Evolutionary conservation across 2,329 filamentous ascomycete species (phyloP).

Genomic region (Incumbomyces delicatus): DNA sequence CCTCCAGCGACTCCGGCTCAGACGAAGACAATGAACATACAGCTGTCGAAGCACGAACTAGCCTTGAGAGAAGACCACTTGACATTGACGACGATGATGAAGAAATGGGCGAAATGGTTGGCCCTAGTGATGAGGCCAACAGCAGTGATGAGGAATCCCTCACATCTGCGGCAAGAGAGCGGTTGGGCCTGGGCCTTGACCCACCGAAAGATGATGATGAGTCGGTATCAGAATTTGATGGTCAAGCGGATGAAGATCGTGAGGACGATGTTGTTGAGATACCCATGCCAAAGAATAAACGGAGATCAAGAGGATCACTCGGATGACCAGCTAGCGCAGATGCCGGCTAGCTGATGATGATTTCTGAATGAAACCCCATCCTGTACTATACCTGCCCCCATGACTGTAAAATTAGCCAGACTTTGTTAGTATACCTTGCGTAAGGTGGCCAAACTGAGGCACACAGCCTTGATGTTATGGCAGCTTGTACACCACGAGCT

Average conservation of each 20-base stretch:
- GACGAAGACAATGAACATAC: slow-evolving; percentile 16
- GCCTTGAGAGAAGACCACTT: slow-evolving; percentile 43
- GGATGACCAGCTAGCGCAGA: neutral
- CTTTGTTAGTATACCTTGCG: too few relatives aligned
- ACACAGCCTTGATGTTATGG: too few relatives aligned
- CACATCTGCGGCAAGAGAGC: slow-evolving; percentile 15
- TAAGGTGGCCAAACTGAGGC: too few relatives aligned
- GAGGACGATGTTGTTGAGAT: slow-evolving; percentile 33
- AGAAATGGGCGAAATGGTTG: slow-evolving; percentile 41
- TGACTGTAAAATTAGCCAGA: too few relatives aligned
- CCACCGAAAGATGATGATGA: slow-evolving; percentile 17
- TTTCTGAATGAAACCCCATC: neutral
- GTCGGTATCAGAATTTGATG: slow-evolving; percentile 19
- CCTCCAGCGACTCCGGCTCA: slow-evolving; percentile 18
- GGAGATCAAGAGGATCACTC: slow-evolving; percentile 11
- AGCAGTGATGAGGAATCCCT: slow-evolving; percentile 21
- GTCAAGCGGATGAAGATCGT: slow-evolving; percentile 19
- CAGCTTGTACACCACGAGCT: too few relatives aligned
- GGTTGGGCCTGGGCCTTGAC: slow-evolving; percentile 9
- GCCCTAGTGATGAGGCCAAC: slow-evolving; percentile 23
- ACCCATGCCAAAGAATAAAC: slow-evolving; percentile 29
- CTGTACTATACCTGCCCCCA: slow-evolving; percentile 1
- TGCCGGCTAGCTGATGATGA: neutral
- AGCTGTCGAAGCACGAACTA: slow-evolving; percentile 26
- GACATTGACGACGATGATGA: slow-evolving; percentile 49